Evolutionary conservation across 345 rosid genomes (phyloP).

Genomic region (Populus nigra): DNA sequence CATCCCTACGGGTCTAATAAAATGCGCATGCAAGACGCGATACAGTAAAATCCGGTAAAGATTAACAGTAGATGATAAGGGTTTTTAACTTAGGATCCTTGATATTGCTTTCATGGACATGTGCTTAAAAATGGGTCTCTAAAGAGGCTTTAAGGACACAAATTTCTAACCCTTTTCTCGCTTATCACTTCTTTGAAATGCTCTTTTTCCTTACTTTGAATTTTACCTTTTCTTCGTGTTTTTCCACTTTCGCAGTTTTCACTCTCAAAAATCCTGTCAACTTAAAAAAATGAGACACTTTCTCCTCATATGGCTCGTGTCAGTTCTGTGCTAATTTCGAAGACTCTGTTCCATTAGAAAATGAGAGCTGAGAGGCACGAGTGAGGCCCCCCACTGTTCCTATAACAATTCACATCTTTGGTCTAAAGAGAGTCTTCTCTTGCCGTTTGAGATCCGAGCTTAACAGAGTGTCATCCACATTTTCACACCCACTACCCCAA

Average conservation of each 20-base stretch:
- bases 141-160: slow-evolving; percentile 46
- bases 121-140: slow-evolving; percentile 20
- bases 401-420: background rate
- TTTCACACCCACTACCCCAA: slow-evolving; percentile 21
- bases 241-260: slow-evolving; percentile 29
- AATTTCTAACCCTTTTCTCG: slow-evolving; percentile 44
- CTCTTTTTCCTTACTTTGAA: slow-evolving; percentile 19
- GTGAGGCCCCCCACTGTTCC: slow-evolving; percentile 2
- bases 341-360: background rate
- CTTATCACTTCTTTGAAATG: slow-evolving; percentile 12
- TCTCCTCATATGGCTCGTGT: slow-evolving; percentile 9
- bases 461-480: slow-evolving; percentile 36
- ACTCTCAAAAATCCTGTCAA: slow-evolving; percentile 7
- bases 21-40: background rate
- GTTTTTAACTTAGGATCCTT: slow-evolving; percentile 42
- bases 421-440: slow-evolving; percentile 30
- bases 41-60: slow-evolving; percentile 14
- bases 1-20: too few species aligned
- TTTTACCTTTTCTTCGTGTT: slow-evolving; percentile 12
- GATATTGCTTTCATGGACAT: slow-evolving; percentile 22
- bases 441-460: slow-evolving; percentile 56
- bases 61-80: background rate
- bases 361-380: slow-evolving; percentile 15
- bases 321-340: slow-evolving; percentile 18
- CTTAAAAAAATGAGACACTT: background rate